phyloP scores from a whole-genome alignment of 2,329 filamentous ascomycete genomes.

The Trichoderma oligosporum region DNA sequence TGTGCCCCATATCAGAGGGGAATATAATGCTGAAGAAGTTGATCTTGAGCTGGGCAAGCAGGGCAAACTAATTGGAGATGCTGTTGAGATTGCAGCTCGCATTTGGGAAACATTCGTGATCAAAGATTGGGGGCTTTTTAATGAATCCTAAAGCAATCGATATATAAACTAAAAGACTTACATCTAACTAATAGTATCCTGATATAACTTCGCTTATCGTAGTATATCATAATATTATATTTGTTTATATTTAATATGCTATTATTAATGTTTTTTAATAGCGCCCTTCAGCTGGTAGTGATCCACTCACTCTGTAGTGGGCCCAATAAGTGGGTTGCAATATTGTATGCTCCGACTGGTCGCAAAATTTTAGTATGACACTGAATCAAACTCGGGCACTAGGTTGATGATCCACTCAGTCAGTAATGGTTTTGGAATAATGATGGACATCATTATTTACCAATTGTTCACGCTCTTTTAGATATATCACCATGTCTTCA shows the following conservation, averaged over 20 bases:
- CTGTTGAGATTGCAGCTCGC: constrained; percentile 61
- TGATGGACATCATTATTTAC: background rate
- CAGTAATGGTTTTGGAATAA: background rate
- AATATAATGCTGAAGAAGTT: constrained; percentile 70
- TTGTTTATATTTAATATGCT: no score
- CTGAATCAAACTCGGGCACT: no score
- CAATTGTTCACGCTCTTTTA: background rate
- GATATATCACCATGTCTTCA: constrained; percentile 36
- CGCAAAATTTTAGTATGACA: constrained; percentile 10
- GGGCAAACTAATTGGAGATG: constrained; percentile 64
- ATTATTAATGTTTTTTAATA: no score
- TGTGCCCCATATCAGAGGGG: constrained; percentile 74
- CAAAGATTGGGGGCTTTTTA: constrained; percentile 76
- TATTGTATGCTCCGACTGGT: background rate
- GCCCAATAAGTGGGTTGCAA: background rate
- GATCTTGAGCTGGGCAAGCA: constrained; percentile 62
- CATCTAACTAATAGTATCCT: no score
- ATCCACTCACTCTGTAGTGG: no score
- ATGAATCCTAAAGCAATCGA: constrained; percentile 24
- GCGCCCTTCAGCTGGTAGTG: no score
- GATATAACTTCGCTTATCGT: no score
- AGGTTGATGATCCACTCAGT: background rate
- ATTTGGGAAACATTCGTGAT: constrained; percentile 74
- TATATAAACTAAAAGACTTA: background rate
- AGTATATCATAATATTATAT: no score